These are phyloP conservation scores for Inga leiocalycina DNA, from an alignment of 306 rosid genomes.

Conservation along the genomic window DNA sequence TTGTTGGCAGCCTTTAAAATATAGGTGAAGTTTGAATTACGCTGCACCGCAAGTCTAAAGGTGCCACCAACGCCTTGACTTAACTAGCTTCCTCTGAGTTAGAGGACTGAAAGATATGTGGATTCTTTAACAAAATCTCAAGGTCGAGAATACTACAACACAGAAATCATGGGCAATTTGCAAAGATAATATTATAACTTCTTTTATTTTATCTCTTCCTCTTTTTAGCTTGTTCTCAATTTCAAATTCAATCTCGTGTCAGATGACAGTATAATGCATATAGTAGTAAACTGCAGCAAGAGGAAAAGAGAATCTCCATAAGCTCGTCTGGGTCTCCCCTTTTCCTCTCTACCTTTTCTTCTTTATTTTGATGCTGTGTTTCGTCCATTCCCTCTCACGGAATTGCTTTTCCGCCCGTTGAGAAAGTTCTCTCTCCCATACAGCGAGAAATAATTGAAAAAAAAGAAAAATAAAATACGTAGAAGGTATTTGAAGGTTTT, in stretches of 20 bases:
- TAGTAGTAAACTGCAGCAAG: slow-evolving; percentile 38
- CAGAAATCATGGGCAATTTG: background rate
- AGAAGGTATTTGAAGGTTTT: background rate
- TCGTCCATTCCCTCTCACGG: slow-evolving; percentile 46
- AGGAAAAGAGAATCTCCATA: slow-evolving; percentile 47
- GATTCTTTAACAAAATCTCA: slow-evolving; percentile 4
- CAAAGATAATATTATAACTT: background rate
- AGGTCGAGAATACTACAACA: background rate
- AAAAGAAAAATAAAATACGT: background rate
- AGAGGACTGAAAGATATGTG: slow-evolving; percentile 3
- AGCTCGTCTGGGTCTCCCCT: slow-evolving; percentile 27
- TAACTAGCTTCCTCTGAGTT: background rate
- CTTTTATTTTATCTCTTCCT: too few species aligned
- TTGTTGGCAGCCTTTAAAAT: background rate
- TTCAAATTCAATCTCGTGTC: slow-evolving; percentile 35
- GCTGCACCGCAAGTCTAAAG: slow-evolving; percentile 29
- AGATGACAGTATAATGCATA: slow-evolving; percentile 25
- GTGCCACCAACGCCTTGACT: slow-evolving; percentile 35
- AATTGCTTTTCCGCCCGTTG: slow-evolving; percentile 4
- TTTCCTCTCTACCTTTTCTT: slow-evolving; percentile 16
- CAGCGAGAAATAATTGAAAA: background rate
- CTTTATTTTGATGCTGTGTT: slow-evolving; percentile 37
- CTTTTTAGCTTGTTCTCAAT: background rate
- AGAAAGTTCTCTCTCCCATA: background rate
- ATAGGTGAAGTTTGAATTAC: background rate